Conservation (phyloP, 2,329 filamentous ascomycete species). For the Nemania bipapillata region DNA sequence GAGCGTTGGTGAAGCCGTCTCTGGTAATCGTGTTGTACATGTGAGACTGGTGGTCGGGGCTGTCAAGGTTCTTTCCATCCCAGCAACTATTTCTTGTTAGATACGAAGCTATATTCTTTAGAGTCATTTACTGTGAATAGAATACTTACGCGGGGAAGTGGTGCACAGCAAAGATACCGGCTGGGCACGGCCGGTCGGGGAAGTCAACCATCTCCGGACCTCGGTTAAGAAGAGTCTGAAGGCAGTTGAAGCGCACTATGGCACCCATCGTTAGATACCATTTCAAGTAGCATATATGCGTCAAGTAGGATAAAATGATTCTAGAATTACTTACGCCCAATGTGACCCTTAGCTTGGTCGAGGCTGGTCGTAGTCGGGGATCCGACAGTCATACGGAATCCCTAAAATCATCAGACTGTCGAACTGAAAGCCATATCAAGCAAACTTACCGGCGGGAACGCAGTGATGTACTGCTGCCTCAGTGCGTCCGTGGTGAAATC, state of each 20-base stretch:
- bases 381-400: conserved; percentile 60
- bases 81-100: conserved; percentile 52
- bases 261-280: not conserved
- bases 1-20: conserved; percentile 40
- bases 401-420: conserved; percentile 46
- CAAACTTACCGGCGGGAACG: conserved; percentile 55
- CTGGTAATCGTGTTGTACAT: conserved; percentile 47
- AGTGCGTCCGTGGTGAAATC: conserved; percentile 46
- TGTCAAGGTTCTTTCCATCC: conserved; percentile 58
- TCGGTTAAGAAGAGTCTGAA: conserved; percentile 53
- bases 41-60: conserved; percentile 42
- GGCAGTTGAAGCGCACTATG: conserved; percentile 56
- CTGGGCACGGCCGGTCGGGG: conserved; percentile 54
- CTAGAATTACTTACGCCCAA: conserved; percentile 41
- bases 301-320: not conserved
- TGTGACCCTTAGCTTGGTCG: conserved; percentile 50
- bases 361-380: conserved; percentile 47
- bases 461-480: conserved; percentile 55
- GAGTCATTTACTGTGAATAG: not conserved
- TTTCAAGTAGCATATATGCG: not conserved
- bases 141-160: conserved; percentile 54
- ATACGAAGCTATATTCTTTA: not conserved
- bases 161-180: conserved; percentile 57
- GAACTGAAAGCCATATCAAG: not conserved
- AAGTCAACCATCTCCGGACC: conserved; percentile 56